Evolutionary conservation across 2,329 filamentous ascomycete genomes (phyloP).

Genomic region (Nothophoma quercina): DNA sequence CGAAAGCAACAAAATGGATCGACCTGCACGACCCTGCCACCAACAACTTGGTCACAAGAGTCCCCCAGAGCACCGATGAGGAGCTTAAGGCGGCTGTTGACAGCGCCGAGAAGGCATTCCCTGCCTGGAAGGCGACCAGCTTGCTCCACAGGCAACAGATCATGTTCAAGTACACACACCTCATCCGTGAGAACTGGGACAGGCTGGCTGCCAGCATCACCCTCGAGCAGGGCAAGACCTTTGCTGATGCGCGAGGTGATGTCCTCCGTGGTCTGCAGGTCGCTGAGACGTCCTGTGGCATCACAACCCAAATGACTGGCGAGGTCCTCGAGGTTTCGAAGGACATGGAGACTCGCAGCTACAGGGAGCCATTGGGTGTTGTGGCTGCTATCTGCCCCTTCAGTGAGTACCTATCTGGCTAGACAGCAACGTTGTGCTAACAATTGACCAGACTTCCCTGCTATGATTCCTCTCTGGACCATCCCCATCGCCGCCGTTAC

Average conservation of each 20-base stretch:
- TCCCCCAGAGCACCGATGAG: slow-evolving; percentile 80
- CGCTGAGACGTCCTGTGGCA: slow-evolving; percentile 81
- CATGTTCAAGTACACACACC: slow-evolving; percentile 83
- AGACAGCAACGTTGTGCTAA: slow-evolving; percentile 28
- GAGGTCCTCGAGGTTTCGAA: slow-evolving; percentile 86
- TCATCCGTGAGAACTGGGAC: slow-evolving; percentile 87
- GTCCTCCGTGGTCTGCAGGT: slow-evolving; percentile 84
- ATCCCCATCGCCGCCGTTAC: slow-evolving; percentile 85
- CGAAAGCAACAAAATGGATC: slow-evolving; percentile 74
- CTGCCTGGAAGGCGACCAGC: slow-evolving; percentile 74
- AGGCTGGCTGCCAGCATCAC: slow-evolving; percentile 84
- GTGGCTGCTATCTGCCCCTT: slow-evolving; percentile 87
- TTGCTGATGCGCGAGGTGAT: slow-evolving; percentile 82
- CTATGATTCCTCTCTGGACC: slow-evolving; percentile 93
- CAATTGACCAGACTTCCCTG: slow-evolving; percentile 73
- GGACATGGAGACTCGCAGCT: slow-evolving; percentile 88
- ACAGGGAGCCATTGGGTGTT: slow-evolving; percentile 81
- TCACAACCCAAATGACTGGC: slow-evolving; percentile 81
- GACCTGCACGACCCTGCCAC: slow-evolving; percentile 84
- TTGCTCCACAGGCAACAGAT: slow-evolving; percentile 79
- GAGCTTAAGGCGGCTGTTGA: slow-evolving; percentile 79
- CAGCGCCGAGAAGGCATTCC: slow-evolving; percentile 78
- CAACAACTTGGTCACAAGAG: slow-evolving; percentile 83
- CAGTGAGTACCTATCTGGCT: slow-evolving; percentile 61
- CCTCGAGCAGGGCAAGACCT: slow-evolving; percentile 87